Evolutionary conservation across 2,329 filamentous ascomycete species (phyloP).

Genomic region (Fusarium sp.): DNA sequence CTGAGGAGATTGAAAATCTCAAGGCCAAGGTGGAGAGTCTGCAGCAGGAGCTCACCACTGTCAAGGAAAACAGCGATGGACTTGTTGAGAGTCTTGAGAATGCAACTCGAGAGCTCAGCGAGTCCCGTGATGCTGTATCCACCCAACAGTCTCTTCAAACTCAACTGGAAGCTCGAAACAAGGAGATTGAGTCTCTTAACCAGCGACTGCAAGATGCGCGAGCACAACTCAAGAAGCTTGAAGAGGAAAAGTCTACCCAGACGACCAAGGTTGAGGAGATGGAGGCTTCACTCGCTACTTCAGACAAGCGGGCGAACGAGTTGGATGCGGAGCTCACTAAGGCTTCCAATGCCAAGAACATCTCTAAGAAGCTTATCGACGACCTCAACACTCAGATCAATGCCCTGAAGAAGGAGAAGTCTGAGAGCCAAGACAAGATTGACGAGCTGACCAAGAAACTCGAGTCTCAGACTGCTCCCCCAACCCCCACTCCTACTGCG

Average conservation of each 20-base stretch:
- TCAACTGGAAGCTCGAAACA: conserved; percentile 59
- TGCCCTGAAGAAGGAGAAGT: conserved; percentile 47
- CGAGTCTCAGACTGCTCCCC: conserved; percentile 39
- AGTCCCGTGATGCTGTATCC: conserved; percentile 54
- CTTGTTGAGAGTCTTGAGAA: conserved; percentile 75
- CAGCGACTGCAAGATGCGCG: conserved; percentile 58
- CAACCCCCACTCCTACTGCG: conserved; percentile 26
- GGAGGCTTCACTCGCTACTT: conserved; percentile 48
- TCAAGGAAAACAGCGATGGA: conserved; percentile 76
- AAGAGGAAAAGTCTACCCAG: conserved; percentile 49
- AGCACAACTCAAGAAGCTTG: conserved; percentile 56
- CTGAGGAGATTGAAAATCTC: conserved; percentile 76
- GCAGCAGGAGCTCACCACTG: conserved; percentile 75
- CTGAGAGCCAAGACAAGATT: conserved; percentile 47
- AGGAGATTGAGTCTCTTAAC: conserved; percentile 61
- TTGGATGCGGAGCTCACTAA: conserved; percentile 56
- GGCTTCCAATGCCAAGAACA: conserved; percentile 50
- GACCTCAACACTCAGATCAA: conserved; percentile 52
- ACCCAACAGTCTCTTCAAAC: conserved; percentile 59
- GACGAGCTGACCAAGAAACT: conserved; percentile 58
- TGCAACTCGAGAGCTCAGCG: conserved; percentile 70
- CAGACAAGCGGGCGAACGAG: conserved; percentile 49
- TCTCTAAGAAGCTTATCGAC: conserved; percentile 56
- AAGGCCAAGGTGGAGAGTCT: conserved; percentile 75
- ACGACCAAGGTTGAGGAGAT: conserved; percentile 50